These are phyloP conservation scores for Nadsonia starkeyi-henricii DNA, from an alignment of 1,139 yeast genomes.

Conservation along the genomic window DNA sequence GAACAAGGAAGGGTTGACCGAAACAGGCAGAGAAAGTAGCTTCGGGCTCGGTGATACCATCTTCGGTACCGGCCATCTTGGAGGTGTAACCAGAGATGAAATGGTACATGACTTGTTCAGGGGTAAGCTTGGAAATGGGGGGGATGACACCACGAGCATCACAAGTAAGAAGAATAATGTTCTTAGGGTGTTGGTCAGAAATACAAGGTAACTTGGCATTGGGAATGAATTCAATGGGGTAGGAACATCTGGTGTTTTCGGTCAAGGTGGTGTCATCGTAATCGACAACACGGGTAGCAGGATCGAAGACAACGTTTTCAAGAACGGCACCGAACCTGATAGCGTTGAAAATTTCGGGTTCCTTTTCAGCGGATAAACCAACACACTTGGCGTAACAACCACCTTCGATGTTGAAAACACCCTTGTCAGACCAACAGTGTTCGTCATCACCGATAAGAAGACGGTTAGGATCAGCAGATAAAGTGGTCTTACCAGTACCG, in stretches of 20 bases:
- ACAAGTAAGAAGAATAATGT: conserved; percentile 86
- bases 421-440: conserved; percentile 98
- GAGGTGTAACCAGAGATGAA: conserved; percentile 97
- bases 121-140: conserved; percentile 86
- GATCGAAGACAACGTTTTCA: conserved; percentile 87
- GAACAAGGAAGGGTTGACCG: conserved; percentile 96
- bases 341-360: conserved; percentile 95
- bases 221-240: conserved; percentile 94
- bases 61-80: conserved; percentile 99
- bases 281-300: conserved; percentile 67
- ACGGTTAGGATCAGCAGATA: conserved; percentile 93
- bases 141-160: conserved; percentile 98
- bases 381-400: conserved; percentile 98
- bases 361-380: conserved; percentile 80
- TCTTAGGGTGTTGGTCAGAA: conserved; percentile 82
- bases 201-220: conserved; percentile 92
- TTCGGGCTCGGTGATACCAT: conserved; percentile 96
- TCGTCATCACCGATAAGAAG: conserved; percentile 95
- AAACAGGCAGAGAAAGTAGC: conserved; percentile 98
- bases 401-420: conserved; percentile 98
- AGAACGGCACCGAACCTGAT: conserved; percentile 87
- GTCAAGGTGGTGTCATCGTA: conserved; percentile 72
- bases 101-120: conserved; percentile 97
- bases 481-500: conserved; percentile 97
- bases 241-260: conserved; percentile 94